Evolutionary conservation across 208 protist species (phyloP), one percentile per base, ranked within the genome.

Genomic region (Leishmania martiniquensis): DNA sequence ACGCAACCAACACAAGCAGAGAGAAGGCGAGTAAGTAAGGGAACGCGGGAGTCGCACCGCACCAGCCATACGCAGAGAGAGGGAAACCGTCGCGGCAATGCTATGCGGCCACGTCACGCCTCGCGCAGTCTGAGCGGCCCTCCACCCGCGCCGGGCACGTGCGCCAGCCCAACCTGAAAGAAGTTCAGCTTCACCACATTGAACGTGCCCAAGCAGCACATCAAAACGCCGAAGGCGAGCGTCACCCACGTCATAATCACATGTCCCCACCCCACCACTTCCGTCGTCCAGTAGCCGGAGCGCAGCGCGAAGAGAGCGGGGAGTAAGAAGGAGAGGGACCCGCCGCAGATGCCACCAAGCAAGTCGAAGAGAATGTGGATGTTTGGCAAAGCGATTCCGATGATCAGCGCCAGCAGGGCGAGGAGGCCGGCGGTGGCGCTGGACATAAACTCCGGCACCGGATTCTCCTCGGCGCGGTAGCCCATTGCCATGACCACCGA

Each of bases 361-460:
- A 97, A 10, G 75, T 90, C 87, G 69, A 97, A 95, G 22, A 97
- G 82, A 25, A 95, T 77, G 62, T 85, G 81, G 54, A 97, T 90
- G 81, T 90, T 93, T 12, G 93, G 93, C 51, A 97, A 84, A 39
- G 86, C 83, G 49, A 94, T 76, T 45, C 87, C 90, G 29, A 91
- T 75, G 70, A 95, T 62, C 6, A 95, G 81, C 25, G 90, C 87
- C n/a, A 91, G 81, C 52, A 94, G 77, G 22, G 91, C 85, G 9
- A 97, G 81, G 13, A 81, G 51, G 37, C 82, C 89, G 54, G 83
- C 87, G 25, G 92, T 75, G 45, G 84, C 81, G 67, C 80, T 83
- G 62, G 83, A 86, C 42, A 92, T 54, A 81, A 77, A 86, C 52
- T 45, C 52, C 34, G 85, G 75, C 32, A 78, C 78, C 4, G 82